Evolutionary conservation across 129 eudicot genomes (phyloP).

Genomic region (Helichrysum umbraculigerum): DNA sequence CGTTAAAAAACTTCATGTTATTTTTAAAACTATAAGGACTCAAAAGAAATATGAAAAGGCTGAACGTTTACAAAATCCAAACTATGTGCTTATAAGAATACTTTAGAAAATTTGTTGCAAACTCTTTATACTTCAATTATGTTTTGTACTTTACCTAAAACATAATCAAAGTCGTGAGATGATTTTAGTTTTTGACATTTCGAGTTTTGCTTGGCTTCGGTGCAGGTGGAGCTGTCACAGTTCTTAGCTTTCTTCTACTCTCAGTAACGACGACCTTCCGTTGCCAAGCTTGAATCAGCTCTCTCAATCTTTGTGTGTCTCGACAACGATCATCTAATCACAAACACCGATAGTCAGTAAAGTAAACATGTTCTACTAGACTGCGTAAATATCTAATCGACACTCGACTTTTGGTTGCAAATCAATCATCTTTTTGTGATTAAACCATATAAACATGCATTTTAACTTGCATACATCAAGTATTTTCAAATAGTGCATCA

Average conservation of each 20-base stretch:
- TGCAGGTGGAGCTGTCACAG: constrained; percentile 27
- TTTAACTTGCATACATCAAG: neutral
- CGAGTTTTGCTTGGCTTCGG: constrained; percentile 20
- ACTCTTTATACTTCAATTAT: too few species aligned
- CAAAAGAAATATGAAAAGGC: too few species aligned
- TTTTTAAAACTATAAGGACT: too few species aligned
- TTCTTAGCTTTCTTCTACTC: constrained; percentile 32
- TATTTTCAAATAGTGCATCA: neutral
- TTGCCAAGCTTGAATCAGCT: constrained; percentile 32
- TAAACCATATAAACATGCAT: neutral
- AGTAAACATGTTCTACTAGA: neutral
- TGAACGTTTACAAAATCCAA: too few species aligned
- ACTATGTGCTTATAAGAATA: too few species aligned
- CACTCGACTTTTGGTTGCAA: neutral
- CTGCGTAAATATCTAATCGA: neutral
- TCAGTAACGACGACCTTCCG: neutral
- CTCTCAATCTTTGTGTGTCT: constrained; percentile 10
- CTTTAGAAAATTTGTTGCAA: too few species aligned
- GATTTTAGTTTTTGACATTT: too few species aligned
- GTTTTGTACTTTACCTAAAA: too few species aligned
- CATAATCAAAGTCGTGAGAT: too few species aligned
- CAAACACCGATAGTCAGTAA: constrained; percentile 9
- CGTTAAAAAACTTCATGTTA: too few species aligned
- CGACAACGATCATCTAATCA: constrained; percentile 5
- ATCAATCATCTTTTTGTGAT: neutral